Percentiles rank a stretch among this genome's conserved stretches.
Conservation (phyloP, 2,329 filamentous ascomycete genomes). For the Cladobotryum mycophilum region DNA sequence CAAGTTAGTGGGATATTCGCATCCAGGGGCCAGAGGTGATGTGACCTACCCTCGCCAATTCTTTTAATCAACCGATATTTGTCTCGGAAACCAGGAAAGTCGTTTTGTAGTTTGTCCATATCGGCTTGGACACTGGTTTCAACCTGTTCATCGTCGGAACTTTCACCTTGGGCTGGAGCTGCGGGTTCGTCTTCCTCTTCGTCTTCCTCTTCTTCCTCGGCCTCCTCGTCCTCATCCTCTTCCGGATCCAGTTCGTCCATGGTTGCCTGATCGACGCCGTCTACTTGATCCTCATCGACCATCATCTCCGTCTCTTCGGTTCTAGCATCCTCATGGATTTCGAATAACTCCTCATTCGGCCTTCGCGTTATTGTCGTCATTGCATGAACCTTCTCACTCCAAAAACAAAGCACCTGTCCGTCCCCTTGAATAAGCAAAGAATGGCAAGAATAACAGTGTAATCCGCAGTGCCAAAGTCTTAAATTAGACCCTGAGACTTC, state of each 20-base stretch:
- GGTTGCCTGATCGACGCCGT: slow-evolving; percentile 18
- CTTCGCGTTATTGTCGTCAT: slow-evolving; percentile 12
- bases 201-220: slow-evolving; percentile 24
- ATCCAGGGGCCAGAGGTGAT: not conserved
- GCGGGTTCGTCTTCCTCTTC: slow-evolving; percentile 21
- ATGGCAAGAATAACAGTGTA: too few relatives aligned
- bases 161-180: slow-evolving; percentile 30
- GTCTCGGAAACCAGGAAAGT: slow-evolving; percentile 76
- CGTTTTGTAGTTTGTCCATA: slow-evolving; percentile 76
- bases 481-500: not conserved
- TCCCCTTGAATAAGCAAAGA: too few relatives aligned
- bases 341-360: slow-evolving; percentile 34
- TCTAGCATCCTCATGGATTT: slow-evolving; percentile 44
- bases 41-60: slow-evolving; percentile 77
- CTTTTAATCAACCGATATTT: slow-evolving; percentile 89
- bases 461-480: too few relatives aligned
- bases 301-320: slow-evolving; percentile 47
- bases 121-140: slow-evolving; percentile 71
- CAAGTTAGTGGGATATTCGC: not conserved
- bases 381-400: not conserved
- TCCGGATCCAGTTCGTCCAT: slow-evolving; percentile 21
- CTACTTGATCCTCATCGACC: slow-evolving; percentile 33
- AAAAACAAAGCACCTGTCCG: too few relatives aligned
- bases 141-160: slow-evolving; percentile 55
- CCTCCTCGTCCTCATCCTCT: slow-evolving; percentile 24